Percentiles rank a stretch among this genome's conserved stretches.
These are phyloP conservation scores for Cytospora schulzeri DNA, from an alignment of 2,329 filamentous ascomycete species.

Conservation along the genomic window DNA sequence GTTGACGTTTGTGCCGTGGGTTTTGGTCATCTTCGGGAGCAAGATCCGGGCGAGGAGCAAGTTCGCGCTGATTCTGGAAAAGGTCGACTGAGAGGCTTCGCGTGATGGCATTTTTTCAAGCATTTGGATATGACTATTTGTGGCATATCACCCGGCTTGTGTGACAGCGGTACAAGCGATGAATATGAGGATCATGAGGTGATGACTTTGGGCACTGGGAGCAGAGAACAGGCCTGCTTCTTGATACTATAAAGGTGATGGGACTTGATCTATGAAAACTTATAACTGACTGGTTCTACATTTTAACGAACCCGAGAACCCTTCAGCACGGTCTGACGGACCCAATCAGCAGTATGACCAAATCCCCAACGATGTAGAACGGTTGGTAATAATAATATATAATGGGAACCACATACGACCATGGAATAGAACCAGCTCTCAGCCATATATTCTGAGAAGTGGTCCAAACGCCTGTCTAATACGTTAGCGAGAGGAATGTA, in stretches of 20 bases:
- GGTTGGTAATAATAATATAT: background rate
- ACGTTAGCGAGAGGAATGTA: background rate
- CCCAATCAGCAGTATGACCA: background rate
- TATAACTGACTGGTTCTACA: background rate
- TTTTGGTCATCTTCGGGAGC: slow-evolving; percentile 77
- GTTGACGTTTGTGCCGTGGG: slow-evolving; percentile 84
- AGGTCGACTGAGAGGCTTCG: background rate
- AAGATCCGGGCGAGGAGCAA: slow-evolving; percentile 74
- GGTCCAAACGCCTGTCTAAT: background rate
- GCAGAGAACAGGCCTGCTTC: background rate
- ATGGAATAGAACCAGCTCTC: background rate
- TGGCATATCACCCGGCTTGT: no score
- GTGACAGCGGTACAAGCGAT: background rate
- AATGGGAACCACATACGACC: no score
- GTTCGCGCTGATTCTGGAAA: slow-evolving; percentile 63
- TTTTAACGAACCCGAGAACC: background rate
- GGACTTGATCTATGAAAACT: background rate
- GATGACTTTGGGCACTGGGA: background rate
- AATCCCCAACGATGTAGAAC: background rate
- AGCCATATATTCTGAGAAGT: background rate
- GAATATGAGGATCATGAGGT: background rate
- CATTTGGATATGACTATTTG: background rate
- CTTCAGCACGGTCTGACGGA: background rate
- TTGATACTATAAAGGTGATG: background rate
- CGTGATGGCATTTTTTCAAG: background rate